Conservation (phyloP, 345 rosid genomes). For the Eucalyptus curtisii region DNA sequence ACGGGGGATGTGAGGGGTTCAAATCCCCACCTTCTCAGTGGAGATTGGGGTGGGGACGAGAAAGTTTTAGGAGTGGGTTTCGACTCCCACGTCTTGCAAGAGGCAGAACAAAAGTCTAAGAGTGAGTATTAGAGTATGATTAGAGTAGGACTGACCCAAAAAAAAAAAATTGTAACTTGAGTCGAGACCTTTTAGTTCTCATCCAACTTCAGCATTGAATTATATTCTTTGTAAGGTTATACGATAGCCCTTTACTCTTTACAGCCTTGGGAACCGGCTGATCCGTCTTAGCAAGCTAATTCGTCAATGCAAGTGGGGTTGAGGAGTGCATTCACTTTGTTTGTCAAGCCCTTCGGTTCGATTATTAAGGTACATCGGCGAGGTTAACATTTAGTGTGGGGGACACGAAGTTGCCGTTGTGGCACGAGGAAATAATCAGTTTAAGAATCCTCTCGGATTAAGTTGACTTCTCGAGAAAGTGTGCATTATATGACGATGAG, state of each 20-base stretch:
- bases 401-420: background rate
- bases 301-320: background rate
- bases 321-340: background rate
- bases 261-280: background rate
- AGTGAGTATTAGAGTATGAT: too few species aligned
- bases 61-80: too few species aligned
- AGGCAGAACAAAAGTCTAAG: too few species aligned
- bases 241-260: background rate
- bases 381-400: background rate
- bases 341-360: background rate
- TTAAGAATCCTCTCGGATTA: background rate
- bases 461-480: background rate
- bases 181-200: background rate
- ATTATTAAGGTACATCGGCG: background rate
- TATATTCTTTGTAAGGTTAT: background rate
- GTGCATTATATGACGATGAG: background rate
- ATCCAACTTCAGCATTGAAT: background rate
- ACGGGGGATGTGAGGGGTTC: too few species aligned
- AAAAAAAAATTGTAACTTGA: background rate
- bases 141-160: too few species aligned
- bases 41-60: too few species aligned
- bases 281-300: background rate
- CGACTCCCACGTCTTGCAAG: too few species aligned
- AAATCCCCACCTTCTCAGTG: too few species aligned
- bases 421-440: background rate